Base-by-base conservation (phyloP, 148 eudicot genomes). In the Rhododendron molle region DNA sequence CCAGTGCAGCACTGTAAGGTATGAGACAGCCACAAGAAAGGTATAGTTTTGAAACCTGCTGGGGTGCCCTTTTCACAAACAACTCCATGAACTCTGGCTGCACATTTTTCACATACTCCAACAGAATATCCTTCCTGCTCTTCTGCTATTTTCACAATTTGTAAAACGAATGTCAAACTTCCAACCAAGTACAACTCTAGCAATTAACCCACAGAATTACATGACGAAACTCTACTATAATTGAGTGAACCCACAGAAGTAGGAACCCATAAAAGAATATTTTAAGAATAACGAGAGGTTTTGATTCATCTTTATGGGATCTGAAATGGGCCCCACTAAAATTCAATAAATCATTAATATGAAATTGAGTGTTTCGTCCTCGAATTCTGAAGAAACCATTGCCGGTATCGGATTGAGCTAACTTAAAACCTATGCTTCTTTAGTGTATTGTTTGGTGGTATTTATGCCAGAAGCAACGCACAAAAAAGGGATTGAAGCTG, bases 11-110 rank as follows among this genome's bases (percentile, higher is more conserved):
- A 62, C 62, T 34, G 34, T 43, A 76, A 38, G 20, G 71, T 20
- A 79, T 49, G 44, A 83, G n/a, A 23, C 81, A 54, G 49, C 52
- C 38, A 50, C 46, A 77, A 36, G 54, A 50, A 26, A 32, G 81
- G 77, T 85, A 65, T 26, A 47, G 65, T 56, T 26, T 56, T 85
- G 38, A 71, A 81, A 95, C 98, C 97, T 94, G 97, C 78, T 89
- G 98, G 46, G 97, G 92, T 46, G 98, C 98, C 86, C 94, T 92
- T 88, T 95, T 93, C 40, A 94, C 93, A 87, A 95, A 95, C 91
- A 95, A 83, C 84, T 95, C 97, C 98, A 95, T 94, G 87, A 95
- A 92, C 86, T 95, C 97, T 85, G 98, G 98, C 90, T 95, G 84
- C 81, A 95, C 96, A 81, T 87, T 94, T 88, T 90, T 90, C 80